Base-by-base conservation (phyloP, 345 rosid genomes). In the Pugionium dolabratum region DNA sequence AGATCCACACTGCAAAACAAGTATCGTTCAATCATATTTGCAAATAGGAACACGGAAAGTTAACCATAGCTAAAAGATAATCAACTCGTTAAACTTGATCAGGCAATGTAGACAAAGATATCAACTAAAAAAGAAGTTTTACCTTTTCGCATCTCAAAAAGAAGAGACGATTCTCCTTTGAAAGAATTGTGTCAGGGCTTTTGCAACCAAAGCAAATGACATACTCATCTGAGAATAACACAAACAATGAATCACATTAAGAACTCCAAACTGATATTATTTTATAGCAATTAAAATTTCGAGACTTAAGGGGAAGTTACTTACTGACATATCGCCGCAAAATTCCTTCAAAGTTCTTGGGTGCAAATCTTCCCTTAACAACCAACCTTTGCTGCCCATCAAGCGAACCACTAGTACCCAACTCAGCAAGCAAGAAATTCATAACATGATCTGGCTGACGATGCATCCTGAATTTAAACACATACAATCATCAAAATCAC, bases 351-450 rank as follows among this genome's bases (percentile, higher is more conserved):
- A 90, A 88, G 67, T 90, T 86, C 72, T 90, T 90, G 11, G 97
- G 93, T 5, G 96, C 97, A 79, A 90, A 90, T 66, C 97, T 82
- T 9, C 95, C 97, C 80, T 90, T 90, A 7, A 90, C 95, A 40
- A 90, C 97, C 72, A 90, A 77, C 63, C 97, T 76, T 71, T 90
- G 97, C 60, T 86, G 97, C 40, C 97, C 97, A 66, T 91, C 98
- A 61, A 91, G 94, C 1, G 95, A 91, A 49, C 98, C 98, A 67
- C 95, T 91, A 43, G 98, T 91, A 37, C 98, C 98, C 85, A 91
- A 59, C 78, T 91, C 98, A 68, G 96, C 96, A 70, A 91, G 90
- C 74, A 89, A 79, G 81, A 89, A 91, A 9, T 83, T 78, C 96
- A 85, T 85, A 41, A 91, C 98, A 76, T 91, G 98, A 75, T 91